Evolutionary conservation across 495 filamentous ascomycete species (phyloP).

Genomic region (Rostrohypoxylon terebratum): DNA sequence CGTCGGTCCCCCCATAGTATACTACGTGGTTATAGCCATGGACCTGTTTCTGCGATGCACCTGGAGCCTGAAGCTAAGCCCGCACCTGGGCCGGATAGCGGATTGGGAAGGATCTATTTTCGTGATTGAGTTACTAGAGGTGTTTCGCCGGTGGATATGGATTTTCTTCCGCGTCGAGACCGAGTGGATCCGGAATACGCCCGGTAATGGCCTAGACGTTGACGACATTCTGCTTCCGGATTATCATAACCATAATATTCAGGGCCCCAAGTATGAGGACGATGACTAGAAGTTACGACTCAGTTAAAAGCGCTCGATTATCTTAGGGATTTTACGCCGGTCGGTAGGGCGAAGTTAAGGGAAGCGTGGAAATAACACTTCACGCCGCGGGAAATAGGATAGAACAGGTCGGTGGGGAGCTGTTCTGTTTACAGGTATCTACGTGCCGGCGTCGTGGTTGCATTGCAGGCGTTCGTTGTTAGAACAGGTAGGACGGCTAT

Average conservation of each 20-base stretch:
- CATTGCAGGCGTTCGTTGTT: slow-evolving; percentile 42
- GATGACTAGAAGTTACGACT: slow-evolving; percentile 49
- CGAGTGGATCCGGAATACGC: slow-evolving; percentile 75
- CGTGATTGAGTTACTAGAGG: slow-evolving; percentile 85
- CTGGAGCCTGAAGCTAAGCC: slow-evolving; percentile 86
- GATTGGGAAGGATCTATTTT: slow-evolving; percentile 89
- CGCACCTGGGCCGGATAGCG: slow-evolving; percentile 81
- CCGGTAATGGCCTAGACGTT: slow-evolving; percentile 48
- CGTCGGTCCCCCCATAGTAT: slow-evolving; percentile 74
- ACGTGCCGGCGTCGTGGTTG: slow-evolving; percentile 37
- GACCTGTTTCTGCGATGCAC: slow-evolving; percentile 88
- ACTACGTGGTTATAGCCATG: slow-evolving; percentile 83
- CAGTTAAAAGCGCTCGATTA: neutral
- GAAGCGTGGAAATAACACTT: neutral
- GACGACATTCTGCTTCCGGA: slow-evolving; percentile 61
- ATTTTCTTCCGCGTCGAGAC: slow-evolving; percentile 94
- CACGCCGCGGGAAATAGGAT: slow-evolving; percentile 3
- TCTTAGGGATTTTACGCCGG: neutral
- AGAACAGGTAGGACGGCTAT: slow-evolving; percentile 25
- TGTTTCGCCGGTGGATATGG: slow-evolving; percentile 93
- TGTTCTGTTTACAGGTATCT: slow-evolving; percentile 6
- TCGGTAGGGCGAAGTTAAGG: neutral
- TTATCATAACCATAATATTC: slow-evolving; percentile 51
- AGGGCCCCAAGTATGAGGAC: slow-evolving; percentile 54
- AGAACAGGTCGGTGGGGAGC: slow-evolving; percentile 7